Evolutionary conservation across 371 early-diverging fungal genomes (phyloP), one percentile per base, ranked within the genome.

Genomic region (Actinomortierella ambigua): DNA sequence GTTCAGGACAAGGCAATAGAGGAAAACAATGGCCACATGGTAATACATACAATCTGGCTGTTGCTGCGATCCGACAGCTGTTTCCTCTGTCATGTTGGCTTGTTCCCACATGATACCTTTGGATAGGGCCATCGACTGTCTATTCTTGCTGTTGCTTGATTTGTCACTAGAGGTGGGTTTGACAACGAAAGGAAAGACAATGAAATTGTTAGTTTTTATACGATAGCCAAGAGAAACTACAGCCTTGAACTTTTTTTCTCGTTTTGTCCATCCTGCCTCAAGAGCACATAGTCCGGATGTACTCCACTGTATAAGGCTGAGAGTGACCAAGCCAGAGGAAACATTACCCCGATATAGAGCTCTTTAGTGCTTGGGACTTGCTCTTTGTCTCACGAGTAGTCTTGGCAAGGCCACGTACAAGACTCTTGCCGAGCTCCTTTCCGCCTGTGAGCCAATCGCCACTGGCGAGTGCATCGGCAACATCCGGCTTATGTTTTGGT

Each of bases 371-470:
- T 24, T 69, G 69, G 0, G 69, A 69, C 14, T 64, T 61, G 23
- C 53, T 61, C 14, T 69, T 69, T 22, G 64, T 69, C 3, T 69
- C 65, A 40, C 61, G 46, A 18, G 62, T 62, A 23, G 67, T 73
- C 57, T 73, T 73, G 28, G 67, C 67, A 3, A 73, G 53, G 9
- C 73, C 73, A 18, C 73, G 73, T 54, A 73, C 73, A 57, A 73
- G 62, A 63, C 73, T 73, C 27, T 66, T 66, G 18, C 73, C 73
- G 13, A 73, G 53, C 13, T 73, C 73, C 39, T 78, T 78, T 54
- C 78, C 75, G 47, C 78, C 75, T 41, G 69, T 69, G 24, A 78
- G 48, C 78, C 78, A 78, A 48, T 78, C 78, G 23, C 73, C 77
- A 41, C 47, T 73, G 11, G 58, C 73, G n/a, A 73, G 39, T 0